Conservation (phyloP, 2,329 filamentous ascomycete genomes). For the Trichophyton verrucosum region DNA sequence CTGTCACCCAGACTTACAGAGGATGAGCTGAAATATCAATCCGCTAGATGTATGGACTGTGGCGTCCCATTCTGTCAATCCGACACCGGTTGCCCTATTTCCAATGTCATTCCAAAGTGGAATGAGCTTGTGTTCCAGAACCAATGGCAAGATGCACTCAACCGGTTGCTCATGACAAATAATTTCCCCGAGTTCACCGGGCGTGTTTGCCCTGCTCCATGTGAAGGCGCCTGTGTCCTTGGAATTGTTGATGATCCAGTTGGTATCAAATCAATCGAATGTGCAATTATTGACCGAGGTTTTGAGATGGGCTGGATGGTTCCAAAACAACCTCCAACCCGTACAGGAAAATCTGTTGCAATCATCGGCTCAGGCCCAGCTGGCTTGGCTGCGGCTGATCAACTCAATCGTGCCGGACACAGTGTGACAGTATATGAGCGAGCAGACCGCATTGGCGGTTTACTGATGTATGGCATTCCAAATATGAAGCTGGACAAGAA, state of each 20-base stretch:
- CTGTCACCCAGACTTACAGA: conserved; percentile 76
- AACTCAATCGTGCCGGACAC: conserved; percentile 88
- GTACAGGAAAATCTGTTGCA: conserved; percentile 78
- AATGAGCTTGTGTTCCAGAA: conserved; percentile 66
- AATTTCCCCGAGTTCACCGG: conserved; percentile 98
- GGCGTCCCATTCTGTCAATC: conserved; percentile 98
- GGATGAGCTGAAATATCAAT: conserved; percentile 93
- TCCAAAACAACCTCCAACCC: conserved; percentile 61
- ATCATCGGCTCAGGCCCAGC: conserved; percentile 86
- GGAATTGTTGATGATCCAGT: conserved; percentile 96
- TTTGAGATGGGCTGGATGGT: conserved; percentile 99
- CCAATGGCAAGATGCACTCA: conserved; percentile 84
- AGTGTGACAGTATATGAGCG: conserved; percentile 84
- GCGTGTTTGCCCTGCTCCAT: conserved; percentile 90
- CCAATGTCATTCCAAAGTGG: conserved; percentile 96
- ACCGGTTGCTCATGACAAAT: conserved; percentile 88
- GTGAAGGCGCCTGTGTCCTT: conserved; percentile 88
- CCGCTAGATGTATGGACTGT: conserved; percentile 96
- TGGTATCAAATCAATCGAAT: conserved; percentile 96
- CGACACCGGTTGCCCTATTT: conserved; percentile 88
- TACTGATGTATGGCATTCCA: conserved; percentile 96
- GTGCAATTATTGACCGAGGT: conserved; percentile 91
- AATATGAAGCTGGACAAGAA: conserved; percentile 99
- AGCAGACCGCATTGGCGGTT: conserved; percentile 74
- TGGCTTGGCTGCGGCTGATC: conserved; percentile 80